Evolutionary conservation across 148 eudicot genomes (phyloP).

Genomic region (Arctostaphylos glauca): DNA sequence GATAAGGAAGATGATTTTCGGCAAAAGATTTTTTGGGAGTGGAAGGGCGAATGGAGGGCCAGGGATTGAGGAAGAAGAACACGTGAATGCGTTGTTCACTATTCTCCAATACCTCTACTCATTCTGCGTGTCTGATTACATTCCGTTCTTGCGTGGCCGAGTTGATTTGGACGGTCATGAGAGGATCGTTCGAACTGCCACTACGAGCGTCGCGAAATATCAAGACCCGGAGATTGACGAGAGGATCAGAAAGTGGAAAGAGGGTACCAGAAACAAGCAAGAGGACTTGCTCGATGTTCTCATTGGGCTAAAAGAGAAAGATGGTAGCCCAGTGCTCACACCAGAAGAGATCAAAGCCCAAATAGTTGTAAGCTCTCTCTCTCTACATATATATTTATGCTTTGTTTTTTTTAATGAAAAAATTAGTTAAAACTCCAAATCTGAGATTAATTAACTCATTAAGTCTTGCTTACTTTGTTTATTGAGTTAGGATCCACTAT

Average conservation of each 20-base stretch:
- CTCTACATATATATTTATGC: neutral
- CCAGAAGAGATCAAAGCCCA: conserved; percentile 21
- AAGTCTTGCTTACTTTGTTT: too few species aligned
- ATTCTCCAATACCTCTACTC: neutral
- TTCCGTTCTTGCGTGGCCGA: conserved; percentile 7
- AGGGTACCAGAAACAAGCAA: neutral
- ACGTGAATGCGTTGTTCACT: neutral
- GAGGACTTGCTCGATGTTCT: conserved; percentile 17
- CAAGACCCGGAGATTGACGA: neutral
- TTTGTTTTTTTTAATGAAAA: too few species aligned
- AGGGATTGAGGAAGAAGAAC: conserved; percentile 16
- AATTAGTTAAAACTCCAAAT: too few species aligned
- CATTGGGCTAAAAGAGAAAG: neutral
- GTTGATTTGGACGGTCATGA: conserved; percentile 22
- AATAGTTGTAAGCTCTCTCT: neutral
- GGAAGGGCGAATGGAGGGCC: conserved; percentile 17
- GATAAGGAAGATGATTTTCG: neutral
- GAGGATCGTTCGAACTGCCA: neutral
- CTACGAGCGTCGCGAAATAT: neutral
- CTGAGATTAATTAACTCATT: too few species aligned
- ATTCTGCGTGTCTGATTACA: conserved; percentile 10
- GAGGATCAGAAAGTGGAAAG: neutral
- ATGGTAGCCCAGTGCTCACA: neutral
- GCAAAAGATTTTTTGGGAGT: conserved; percentile 15
- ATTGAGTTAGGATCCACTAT: too few species aligned